phyloP scores from a whole-genome alignment of 805 yeast genomes.

The Spathaspora sp. region DNA sequence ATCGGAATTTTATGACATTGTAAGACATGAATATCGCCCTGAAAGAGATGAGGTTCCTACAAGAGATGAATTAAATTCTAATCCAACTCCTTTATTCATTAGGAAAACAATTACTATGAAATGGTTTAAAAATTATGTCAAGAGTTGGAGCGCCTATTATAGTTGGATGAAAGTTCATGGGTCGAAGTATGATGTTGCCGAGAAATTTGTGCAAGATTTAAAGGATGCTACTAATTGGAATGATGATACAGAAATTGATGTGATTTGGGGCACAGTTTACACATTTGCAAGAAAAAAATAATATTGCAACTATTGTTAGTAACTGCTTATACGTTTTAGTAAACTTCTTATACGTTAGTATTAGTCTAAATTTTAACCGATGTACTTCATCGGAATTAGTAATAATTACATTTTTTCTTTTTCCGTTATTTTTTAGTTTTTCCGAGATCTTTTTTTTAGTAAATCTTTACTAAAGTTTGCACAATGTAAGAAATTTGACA shows the following conservation, averaged over 20 bases:
- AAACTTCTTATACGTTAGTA: too few species aligned
- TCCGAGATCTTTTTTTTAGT: not conserved
- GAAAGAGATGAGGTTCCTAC: conserved; percentile 4
- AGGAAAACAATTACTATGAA: conserved; percentile 12
- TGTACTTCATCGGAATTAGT: not conserved
- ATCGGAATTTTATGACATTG: conserved; percentile 19
- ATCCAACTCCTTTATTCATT: conserved; percentile 7
- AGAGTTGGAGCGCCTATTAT: conserved; percentile 38
- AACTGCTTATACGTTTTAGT: not conserved
- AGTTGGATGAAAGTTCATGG: conserved; percentile 33
- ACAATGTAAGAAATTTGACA: too few species aligned
- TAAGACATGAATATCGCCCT: conserved; percentile 23
- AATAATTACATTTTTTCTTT: not conserved
- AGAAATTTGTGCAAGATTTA: conserved; percentile 42
- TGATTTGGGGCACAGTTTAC: conserved; percentile 56
- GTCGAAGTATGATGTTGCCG: conserved; percentile 43
- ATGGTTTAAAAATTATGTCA: conserved; percentile 22
- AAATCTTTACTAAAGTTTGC: conserved; percentile 1
- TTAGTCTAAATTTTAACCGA: not conserved
- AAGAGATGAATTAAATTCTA: not conserved
- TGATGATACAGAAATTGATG: conserved; percentile 36
- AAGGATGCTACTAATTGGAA: conserved; percentile 43
- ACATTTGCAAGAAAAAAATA: conserved; percentile 37
- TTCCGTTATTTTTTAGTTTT: not conserved
- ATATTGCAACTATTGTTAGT: not conserved